Conservation (phyloP, 2,329 filamentous ascomycete genomes). For the Colletotrichum gloeosporioides region DNA sequence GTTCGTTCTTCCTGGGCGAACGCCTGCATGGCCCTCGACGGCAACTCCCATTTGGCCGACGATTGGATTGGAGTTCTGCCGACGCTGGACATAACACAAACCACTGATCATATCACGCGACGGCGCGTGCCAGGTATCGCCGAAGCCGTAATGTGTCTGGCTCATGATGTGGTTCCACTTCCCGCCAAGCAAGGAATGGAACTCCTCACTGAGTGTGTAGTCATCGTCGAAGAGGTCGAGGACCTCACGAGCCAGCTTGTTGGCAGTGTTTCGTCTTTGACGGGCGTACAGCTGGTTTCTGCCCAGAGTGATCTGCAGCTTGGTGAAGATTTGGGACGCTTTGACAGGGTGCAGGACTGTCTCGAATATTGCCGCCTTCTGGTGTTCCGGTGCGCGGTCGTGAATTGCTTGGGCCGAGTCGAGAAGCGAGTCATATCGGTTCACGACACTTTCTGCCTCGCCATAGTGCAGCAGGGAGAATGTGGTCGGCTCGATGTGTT, state of each 20-base stretch:
- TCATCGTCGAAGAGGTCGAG: conserved; percentile 57
- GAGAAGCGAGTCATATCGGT: conserved; percentile 41
- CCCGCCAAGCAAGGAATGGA: conserved; percentile 52
- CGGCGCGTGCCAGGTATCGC: conserved; percentile 62
- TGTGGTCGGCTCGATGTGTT: conserved; percentile 60
- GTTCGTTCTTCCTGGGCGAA: conserved; percentile 43
- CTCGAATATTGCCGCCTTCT: conserved; percentile 63
- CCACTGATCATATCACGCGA: conserved; percentile 61
- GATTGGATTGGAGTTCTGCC: conserved; percentile 54
- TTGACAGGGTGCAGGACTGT: conserved; percentile 65
- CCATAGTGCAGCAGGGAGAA: conserved; percentile 65
- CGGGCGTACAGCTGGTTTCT: conserved; percentile 59
- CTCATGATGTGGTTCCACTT: conserved; percentile 64
- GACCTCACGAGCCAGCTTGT: conserved; percentile 49
- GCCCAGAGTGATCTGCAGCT: conserved; percentile 50
- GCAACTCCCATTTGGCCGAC: conserved; percentile 40
- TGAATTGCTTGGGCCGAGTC: conserved; percentile 37
- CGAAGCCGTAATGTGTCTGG: conserved; percentile 55
- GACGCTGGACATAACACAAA: conserved; percentile 54
- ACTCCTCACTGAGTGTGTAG: conserved; percentile 52
- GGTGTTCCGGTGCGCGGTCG: conserved; percentile 25
- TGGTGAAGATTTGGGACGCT: conserved; percentile 59
- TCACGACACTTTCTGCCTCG: conserved; percentile 60
- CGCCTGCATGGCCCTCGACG: conserved; percentile 36
- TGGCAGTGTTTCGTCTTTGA: conserved; percentile 63